Evolutionary conservation across 345 rosid genomes (phyloP), one percentile per base, ranked within the genome.

Genomic region (Moringa oleifera): DNA sequence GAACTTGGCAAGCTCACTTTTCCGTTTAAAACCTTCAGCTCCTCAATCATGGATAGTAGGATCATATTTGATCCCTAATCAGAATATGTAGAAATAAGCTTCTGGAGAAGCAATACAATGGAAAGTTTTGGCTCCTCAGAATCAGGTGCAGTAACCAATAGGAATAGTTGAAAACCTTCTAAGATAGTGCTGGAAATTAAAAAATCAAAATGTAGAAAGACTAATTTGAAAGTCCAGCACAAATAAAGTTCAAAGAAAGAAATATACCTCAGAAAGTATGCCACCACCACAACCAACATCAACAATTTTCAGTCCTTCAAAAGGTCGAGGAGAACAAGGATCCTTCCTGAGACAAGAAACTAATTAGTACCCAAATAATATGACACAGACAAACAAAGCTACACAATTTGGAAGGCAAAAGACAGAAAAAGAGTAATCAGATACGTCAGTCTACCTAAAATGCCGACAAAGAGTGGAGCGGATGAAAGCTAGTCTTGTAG

Each of bases 221-320:
- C 20, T 20, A 45, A 2, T 37, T 2, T 7, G 57, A 53, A 25
- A 9, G 49, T 19, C 21, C 23, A 31, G 1, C 19, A 45, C 15
- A 28, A 46, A 28, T 28, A 28, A 8, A 28, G 33, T 28, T 28
- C 33, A 41, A 41, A 4, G 17, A 7, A 52, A 31, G 21, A 13
- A 53, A 22, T 9, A 52, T 76, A 90, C 99, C 96, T 94, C 99
- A 2, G 96, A 86, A 57, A 94, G 96, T 61, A 94, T 80, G 62
- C 97, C 99, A 9, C 99, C 99, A 7, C 97, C 97, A 53, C 97
- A 94, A 50, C 97, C 99, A 20, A 94, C 88, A 66, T 94, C 99
- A 21, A 77, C 69, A 51, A 94, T 62, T 49, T 73, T 80, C 36
- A 94, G 73, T 64, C 97, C 99, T 76, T 94, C 87, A 55, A 90